These are phyloP conservation scores for Lentinula edodes DNA, from an alignment of 768 basidiomycete genomes.

Conservation along the genomic window DNA sequence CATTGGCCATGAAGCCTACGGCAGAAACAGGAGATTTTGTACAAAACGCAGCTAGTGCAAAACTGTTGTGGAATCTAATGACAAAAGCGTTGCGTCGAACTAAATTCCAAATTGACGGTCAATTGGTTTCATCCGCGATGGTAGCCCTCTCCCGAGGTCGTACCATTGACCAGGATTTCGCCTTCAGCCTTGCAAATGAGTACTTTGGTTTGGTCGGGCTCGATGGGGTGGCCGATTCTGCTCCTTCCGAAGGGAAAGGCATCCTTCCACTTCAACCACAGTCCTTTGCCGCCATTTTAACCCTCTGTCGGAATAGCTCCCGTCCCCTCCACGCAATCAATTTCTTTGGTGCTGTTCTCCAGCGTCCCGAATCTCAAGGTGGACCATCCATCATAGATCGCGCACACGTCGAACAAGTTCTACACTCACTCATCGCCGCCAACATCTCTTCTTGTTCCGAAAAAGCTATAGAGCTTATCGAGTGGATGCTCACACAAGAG, in stretches of 20 bases:
- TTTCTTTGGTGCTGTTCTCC: constrained; percentile 56
- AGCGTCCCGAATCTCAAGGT: constrained; percentile 32
- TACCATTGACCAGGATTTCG: constrained; percentile 56
- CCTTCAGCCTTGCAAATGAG: constrained; percentile 56
- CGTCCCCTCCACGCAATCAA: constrained; percentile 45
- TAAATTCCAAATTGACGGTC: constrained; percentile 47
- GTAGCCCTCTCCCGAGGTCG: constrained; percentile 52
- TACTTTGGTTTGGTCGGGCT: constrained; percentile 52
- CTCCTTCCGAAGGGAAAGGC: constrained; percentile 20
- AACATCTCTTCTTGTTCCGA: constrained; percentile 32
- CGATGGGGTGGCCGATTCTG: constrained; percentile 30
- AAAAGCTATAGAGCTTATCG: constrained; percentile 51
- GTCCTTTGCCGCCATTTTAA: constrained; percentile 49
- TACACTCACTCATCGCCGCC: constrained; percentile 46
- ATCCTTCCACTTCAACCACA: constrained; percentile 37
- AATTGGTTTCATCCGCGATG: constrained; percentile 47
- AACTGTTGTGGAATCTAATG: constrained; percentile 65
- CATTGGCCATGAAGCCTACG: constrained; percentile 27
- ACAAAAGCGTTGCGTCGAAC: constrained; percentile 44
- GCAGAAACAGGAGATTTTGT: constrained; percentile 19
- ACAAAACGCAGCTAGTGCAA: constrained; percentile 60
- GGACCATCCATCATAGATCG: constrained; percentile 39
- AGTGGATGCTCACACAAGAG: constrained; percentile 66
- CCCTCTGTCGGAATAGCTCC: constrained; percentile 45
- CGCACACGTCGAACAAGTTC: constrained; percentile 55